Percentiles rank a stretch among this genome's conserved stretches.
Evolutionary conservation across 768 basidiomycete genomes (phyloP).

Genomic region (Lactarius deliciosus): DNA sequence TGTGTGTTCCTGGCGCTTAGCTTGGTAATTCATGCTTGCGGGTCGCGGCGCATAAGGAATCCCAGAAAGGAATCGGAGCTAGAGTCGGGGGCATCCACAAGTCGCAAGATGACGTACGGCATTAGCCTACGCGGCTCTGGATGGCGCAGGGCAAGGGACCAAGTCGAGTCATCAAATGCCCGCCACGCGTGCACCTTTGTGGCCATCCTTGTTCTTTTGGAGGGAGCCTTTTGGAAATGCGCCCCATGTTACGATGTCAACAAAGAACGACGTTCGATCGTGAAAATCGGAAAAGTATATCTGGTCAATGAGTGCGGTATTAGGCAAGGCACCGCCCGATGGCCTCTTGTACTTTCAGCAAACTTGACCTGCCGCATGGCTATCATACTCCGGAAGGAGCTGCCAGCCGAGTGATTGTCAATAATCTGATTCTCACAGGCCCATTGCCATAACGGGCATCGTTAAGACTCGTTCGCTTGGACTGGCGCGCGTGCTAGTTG

Average conservation of each 20-base stretch:
- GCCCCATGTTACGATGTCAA: constrained; percentile 19
- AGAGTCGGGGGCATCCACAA: neutral
- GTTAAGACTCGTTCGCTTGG: neutral
- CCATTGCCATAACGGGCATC: neutral
- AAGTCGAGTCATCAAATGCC: neutral
- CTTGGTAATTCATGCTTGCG: neutral
- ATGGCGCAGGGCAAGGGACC: constrained; percentile 13
- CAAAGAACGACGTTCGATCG: neutral
- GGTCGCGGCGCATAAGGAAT: neutral
- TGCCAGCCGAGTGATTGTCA: neutral
- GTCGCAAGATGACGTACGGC: constrained; percentile 2
- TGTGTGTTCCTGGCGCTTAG: constrained; percentile 7
- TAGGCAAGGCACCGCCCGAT: neutral
- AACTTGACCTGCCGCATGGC: neutral
- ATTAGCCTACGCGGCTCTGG: neutral
- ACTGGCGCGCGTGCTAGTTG: neutral
- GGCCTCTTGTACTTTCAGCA: neutral
- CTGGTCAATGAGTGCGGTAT: neutral
- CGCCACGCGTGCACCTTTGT: constrained; percentile 2
- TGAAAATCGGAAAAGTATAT: neutral
- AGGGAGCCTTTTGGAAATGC: neutral
- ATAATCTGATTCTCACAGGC: neutral
- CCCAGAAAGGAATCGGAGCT: neutral
- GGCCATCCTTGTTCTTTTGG: constrained; percentile 19
- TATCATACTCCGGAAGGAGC: neutral